Evolutionary conservation across 805 yeast genomes (phyloP).

Genomic region (Ogataea trehalophila): DNA sequence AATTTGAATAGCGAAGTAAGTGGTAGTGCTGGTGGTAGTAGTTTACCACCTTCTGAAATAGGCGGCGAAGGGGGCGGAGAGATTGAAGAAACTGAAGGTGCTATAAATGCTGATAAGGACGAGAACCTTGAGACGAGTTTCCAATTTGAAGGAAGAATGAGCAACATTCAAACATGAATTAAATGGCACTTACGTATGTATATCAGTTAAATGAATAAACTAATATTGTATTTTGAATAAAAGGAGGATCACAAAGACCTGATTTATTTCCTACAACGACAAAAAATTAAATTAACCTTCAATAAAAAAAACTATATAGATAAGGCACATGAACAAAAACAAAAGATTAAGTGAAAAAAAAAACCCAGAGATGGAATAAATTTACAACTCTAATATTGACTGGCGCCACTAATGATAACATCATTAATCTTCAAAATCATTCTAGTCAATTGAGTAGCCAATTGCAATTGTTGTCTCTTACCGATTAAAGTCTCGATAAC

Average conservation of each 20-base stretch:
- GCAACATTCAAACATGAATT: slow-evolving; percentile 8
- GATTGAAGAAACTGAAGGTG: neutral
- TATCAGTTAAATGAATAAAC: neutral
- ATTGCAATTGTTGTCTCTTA: slow-evolving; percentile 88
- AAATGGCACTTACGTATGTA: neutral
- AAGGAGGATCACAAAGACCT: too few relatives aligned
- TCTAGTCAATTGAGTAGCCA: slow-evolving; percentile 96
- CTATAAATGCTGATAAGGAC: neutral
- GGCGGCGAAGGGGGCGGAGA: neutral
- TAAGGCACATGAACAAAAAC: neutral
- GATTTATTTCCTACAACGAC: too few relatives aligned
- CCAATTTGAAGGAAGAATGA: slow-evolving; percentile 25
- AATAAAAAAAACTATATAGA: too few relatives aligned
- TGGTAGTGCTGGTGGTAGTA: neutral
- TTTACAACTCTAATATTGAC: slow-evolving; percentile 18
- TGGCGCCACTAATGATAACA: slow-evolving; percentile 65
- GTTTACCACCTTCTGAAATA: neutral
- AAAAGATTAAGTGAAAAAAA: neutral
- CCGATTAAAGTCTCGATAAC: slow-evolving; percentile 97
- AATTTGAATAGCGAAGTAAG: too few relatives aligned
- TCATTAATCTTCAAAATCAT: slow-evolving; percentile 97
- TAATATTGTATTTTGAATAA: too few relatives aligned
- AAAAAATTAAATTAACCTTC: too few relatives aligned
- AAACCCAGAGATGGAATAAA: slow-evolving; percentile 1
- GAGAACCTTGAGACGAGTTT: slow-evolving; percentile 12